phyloP scores from a whole-genome alignment of 495 filamentous ascomycete species.

The Immersiella caudata region DNA sequence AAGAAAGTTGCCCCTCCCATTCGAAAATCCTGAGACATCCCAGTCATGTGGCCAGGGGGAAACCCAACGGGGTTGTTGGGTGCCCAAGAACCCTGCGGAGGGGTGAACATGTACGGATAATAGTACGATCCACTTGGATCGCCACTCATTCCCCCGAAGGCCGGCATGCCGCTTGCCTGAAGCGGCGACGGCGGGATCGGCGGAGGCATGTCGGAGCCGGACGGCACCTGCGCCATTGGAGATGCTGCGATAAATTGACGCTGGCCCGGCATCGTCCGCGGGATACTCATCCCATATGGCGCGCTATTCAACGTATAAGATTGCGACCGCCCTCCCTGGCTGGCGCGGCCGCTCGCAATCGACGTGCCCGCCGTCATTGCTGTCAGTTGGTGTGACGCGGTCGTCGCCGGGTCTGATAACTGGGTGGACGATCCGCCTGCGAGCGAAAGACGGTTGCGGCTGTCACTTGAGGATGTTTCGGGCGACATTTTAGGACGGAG shows the following conservation, averaged over 20 bases:
- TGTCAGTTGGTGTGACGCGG: constrained; percentile 23
- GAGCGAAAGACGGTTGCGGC: constrained; percentile 22
- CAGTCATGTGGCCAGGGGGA: constrained; percentile 10
- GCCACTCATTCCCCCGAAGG: constrained; percentile 6
- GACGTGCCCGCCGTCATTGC: constrained; percentile 26
- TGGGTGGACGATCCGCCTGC: constrained; percentile 22
- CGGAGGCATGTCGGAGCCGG: constrained; percentile 11
- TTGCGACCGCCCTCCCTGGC: neutral
- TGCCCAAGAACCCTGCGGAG: constrained; percentile 12
- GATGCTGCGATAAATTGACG: constrained; percentile 6
- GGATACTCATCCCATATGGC: constrained; percentile 4
- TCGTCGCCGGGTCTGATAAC: constrained; percentile 22
- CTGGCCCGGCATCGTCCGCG: neutral
- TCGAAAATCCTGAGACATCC: constrained; percentile 11
- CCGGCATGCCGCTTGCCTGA: neutral
- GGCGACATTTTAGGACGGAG: constrained; percentile 24
- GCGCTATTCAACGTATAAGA: constrained; percentile 5
- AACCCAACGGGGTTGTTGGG: constrained; percentile 2
- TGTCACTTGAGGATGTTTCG: constrained; percentile 27
- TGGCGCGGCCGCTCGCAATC: constrained; percentile 10
- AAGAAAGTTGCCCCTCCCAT: constrained; percentile 11
- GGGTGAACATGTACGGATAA: constrained; percentile 6
- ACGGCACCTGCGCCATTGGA: constrained; percentile 3
- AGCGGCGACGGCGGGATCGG: constrained; percentile 4
- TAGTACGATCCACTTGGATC: constrained; percentile 3